Base-by-base conservation (phyloP, 116 monocot species). In the Cymodocea nodosa region DNA sequence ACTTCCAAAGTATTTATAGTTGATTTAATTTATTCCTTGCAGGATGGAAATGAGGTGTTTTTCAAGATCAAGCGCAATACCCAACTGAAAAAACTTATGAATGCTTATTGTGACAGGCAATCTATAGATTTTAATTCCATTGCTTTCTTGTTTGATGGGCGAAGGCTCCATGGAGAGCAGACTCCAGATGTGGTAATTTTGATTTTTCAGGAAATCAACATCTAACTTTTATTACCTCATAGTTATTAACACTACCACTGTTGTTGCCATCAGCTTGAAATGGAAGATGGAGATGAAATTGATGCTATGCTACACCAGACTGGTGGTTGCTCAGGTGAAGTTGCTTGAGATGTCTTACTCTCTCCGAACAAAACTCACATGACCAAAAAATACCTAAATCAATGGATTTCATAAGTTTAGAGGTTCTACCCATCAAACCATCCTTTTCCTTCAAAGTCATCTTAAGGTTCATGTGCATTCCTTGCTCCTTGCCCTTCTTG, bases 231-330 rank as follows among this genome's bases (percentile, higher is more conserved):
- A 30, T 1, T 1, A 30, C 30, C 3, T 1, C 30, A n/a, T n/a
- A n/a, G n/a, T n/a, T n/a, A n/a, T n/a, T n/a, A n/a, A n/a, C n/a
- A n/a, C 15, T 25, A 40, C 19, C 56, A 44, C 58, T 58, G 3
- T 3, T 44, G 44, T 59, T 23, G 9, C 25, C 9, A 57, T 30
- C 76, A 76, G 76, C 76, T 76, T 25, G 76, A 76, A 59, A 76
- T 76, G 76, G 76, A 76, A 58, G 76, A 76, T 50, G 76, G 76
- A 1, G 76, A 76, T 63, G 76, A 76, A 51, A 70, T 76, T 13
- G 76, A 76, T 59, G 76, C 76, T 5, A 76, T 76, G 76, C 70
- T 70, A 56, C 76, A 76, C 64, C 76, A 76, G 58, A 76, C 76
- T 65, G 76, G 76, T 7, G 76, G 76, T 7, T 44, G 44, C 44